phyloP scores from a whole-genome alignment of 805 yeast species.

The Saccharomycopsis microspora region DNA sequence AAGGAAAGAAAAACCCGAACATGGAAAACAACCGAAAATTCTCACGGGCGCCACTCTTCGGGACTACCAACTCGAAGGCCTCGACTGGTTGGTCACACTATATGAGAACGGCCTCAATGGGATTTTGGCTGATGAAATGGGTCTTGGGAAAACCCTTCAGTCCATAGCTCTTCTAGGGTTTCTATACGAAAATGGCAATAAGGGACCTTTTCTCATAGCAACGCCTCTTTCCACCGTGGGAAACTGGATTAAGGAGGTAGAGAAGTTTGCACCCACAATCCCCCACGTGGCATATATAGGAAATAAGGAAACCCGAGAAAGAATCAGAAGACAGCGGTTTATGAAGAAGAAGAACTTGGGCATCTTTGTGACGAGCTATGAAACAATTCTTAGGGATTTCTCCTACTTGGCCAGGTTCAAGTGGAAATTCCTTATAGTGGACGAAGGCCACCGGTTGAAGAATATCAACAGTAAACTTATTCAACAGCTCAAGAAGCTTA shows the following conservation, averaged over 20 bases:
- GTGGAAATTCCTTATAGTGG: slow-evolving; percentile 86
- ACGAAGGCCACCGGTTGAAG: slow-evolving; percentile 91
- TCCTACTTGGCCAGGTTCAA: slow-evolving; percentile 35
- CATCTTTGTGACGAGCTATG: slow-evolving; percentile 75
- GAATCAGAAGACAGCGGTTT: slow-evolving; percentile 25
- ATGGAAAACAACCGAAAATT: slow-evolving; percentile 37
- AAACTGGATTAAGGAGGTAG: slow-evolving; percentile 74
- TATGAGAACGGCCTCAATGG: slow-evolving; percentile 94
- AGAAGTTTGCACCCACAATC: slow-evolving; percentile 60
- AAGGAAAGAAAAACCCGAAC: not conserved
- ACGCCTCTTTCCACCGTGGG: slow-evolving; percentile 79
- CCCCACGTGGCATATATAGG: slow-evolving; percentile 59
- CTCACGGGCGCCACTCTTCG: slow-evolving; percentile 53
- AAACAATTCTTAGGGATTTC: slow-evolving; percentile 63
- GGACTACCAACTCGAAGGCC: slow-evolving; percentile 80
- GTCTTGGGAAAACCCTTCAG: slow-evolving; percentile 88
- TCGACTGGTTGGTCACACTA: slow-evolving; percentile 80
- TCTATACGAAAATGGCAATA: slow-evolving; percentile 64
- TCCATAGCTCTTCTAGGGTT: slow-evolving; percentile 71
- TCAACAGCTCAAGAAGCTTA: slow-evolving; percentile 53
- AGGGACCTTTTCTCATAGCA: slow-evolving; percentile 69
- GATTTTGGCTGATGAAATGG: slow-evolving; percentile 96
- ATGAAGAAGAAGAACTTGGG: slow-evolving; percentile 23
- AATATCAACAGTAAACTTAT: slow-evolving; percentile 73
- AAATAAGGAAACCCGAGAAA: slow-evolving; percentile 40